Base-by-base conservation (phyloP, 106 monocot species). In the Hemerocallis citrina region DNA sequence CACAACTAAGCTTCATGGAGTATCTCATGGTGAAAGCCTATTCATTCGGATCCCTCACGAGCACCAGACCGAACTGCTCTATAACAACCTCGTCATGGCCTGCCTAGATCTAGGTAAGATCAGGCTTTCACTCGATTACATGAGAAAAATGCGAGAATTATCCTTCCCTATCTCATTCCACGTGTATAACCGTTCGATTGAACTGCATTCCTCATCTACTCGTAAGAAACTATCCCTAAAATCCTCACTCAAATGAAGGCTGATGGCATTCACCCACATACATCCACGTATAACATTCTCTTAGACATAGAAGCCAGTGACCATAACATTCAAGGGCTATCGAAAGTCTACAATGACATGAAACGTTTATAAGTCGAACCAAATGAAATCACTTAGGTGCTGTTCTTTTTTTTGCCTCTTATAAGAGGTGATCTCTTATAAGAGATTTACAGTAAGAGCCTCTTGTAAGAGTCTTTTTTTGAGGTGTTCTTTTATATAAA, bases 51-150 rank as follows among this genome's bases (percentile, higher is more conserved):
- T 93, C 30, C 88, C 93, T 0, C 25, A 68, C 45, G 72, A 68
- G 29, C 74, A 74, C 57, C 88, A 85, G 33, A 85, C 81, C 12
- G 84, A 85, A 48, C 55, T 93, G 71, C 88, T 93, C 3, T 93
- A 93, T 71, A 89, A 93, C 70, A 85, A 85, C 52, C 79, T 93
- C n/a, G 81, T 88, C 43, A 85, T 93, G 76, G 72, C 81, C 12
- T 85, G 88, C 52, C 52, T 88, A 41, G 88, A 93, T 48, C 65
- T 77, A 43, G 76, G 81, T 59, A 51, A 69, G 34, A 72, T 93
- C 57, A 79, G 70, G 69, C 76, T 79, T 66, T 76, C 88, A 32
- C 71, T 79, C 6, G 82, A 49, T 29, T 88, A 89, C 67, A 88
- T 88, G 85, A 81, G 84, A 62, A 85, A 68, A 61, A 88, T 93